Conservation (phyloP, 2,329 filamentous ascomycete species). For the Cladosporium sp. region DNA sequence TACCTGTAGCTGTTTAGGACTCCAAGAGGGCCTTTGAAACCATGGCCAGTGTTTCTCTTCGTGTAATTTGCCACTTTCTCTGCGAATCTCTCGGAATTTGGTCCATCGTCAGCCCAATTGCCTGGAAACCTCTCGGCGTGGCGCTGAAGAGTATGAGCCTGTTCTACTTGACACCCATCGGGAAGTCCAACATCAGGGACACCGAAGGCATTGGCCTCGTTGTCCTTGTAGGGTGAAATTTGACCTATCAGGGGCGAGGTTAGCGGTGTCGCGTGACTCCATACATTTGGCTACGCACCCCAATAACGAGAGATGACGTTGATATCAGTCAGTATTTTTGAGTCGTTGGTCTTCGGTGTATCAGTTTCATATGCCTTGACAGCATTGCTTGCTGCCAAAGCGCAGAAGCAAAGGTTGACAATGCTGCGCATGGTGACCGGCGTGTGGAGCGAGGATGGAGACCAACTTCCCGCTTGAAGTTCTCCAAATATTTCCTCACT, state of each 20-base stretch:
- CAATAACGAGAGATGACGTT: conserved; percentile 37
- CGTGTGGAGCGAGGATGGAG: not conserved
- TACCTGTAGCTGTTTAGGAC: conserved; percentile 54
- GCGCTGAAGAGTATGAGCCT: conserved; percentile 51
- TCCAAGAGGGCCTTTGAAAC: conserved; percentile 45
- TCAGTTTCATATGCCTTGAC: not conserved
- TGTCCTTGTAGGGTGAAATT: conserved; percentile 46
- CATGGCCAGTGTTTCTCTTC: conserved; percentile 29
- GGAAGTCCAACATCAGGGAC: conserved; percentile 47
- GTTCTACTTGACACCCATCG: conserved; percentile 53
- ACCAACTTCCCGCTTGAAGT: not conserved
- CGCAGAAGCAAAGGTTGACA: not conserved
- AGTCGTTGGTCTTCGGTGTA: not conserved
- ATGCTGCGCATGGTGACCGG: not conserved
- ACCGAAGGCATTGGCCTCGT: conserved; percentile 44
- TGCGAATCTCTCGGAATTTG: conserved; percentile 47
- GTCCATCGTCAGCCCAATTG: conserved; percentile 44
- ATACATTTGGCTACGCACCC: conserved; percentile 29
- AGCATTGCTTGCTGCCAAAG: not conserved
- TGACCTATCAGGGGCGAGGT: conserved; percentile 26
- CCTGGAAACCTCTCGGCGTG: conserved; percentile 54
- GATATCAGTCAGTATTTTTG: conserved; percentile 29
- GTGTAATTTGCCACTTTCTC: conserved; percentile 47
- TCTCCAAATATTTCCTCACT: not conserved
- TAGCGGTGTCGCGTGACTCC: not conserved